A percentile compares a stretch with the other conserved stretches of the same genome.
These are phyloP conservation scores for Alectoria sarmentosa DNA, from an alignment of 495 filamentous ascomycete species.

Conservation along the genomic window DNA sequence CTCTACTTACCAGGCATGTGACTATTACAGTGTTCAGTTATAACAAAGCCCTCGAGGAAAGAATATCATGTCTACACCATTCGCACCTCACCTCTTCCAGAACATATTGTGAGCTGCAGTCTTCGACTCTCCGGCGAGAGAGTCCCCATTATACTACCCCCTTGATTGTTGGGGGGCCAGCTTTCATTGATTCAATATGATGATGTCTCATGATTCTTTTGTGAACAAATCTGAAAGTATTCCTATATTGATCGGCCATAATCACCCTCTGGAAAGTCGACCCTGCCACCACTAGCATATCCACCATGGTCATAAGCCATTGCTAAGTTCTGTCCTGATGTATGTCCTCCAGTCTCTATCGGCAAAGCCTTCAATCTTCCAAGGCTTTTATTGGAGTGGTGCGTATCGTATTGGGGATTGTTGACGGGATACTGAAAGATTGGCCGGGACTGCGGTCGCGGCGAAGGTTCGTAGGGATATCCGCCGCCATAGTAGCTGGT, in stretches of 20 bases:
- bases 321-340: constrained; percentile 15
- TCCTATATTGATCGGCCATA: constrained; percentile 12
- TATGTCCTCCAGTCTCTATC: background rate
- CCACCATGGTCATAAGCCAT: constrained; percentile 19
- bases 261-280: constrained; percentile 20
- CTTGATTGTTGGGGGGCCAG: background rate
- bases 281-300: constrained; percentile 15
- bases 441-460: constrained; percentile 1
- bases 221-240: background rate
- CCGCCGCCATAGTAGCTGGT: constrained; percentile 39
- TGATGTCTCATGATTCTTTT: background rate
- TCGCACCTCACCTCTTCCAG: background rate
- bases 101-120: background rate
- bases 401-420: background rate
- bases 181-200: background rate
- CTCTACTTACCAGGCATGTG: no score
- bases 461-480: background rate
- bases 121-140: background rate
- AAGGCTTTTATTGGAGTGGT: background rate
- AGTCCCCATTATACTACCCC: background rate
- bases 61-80: background rate
- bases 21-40: no score
- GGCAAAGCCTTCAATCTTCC: background rate
- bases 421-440: background rate
- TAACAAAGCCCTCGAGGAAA: background rate